Base-by-base conservation (phyloP, 768 basidiomycete genomes). In the Kwoniella dejecticola region DNA sequence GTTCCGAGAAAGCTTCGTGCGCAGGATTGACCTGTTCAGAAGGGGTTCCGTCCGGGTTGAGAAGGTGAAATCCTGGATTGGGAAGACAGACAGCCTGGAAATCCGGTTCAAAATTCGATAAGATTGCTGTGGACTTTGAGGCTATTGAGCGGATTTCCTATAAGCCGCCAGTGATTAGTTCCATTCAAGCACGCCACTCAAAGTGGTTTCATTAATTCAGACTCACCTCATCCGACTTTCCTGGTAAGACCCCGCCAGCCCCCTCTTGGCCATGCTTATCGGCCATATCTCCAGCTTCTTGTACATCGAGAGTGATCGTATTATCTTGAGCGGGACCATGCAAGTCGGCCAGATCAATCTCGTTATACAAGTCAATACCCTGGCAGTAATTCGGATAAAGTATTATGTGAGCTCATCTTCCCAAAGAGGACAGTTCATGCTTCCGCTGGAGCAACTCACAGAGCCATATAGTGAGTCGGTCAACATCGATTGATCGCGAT, bases 341-440 rank as follows among this genome's bases (percentile, higher is more conserved):
- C 26, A 98, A 82, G 72, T 98, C 95, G 54, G 90, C 88, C 2
- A 94, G 81, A 60, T 91, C 89, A 54, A 98, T 88, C 72, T 90
- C 85, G 23, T 80, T 74, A 46, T 83, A 83, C 26, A 78, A 62
- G 31, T 75, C 68, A n/a, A 50, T 46, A 38, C 69, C 71, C 71
- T 72, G 24, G 10, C 26, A 40, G 13, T 11, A 33, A 33, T n/a
- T 17, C 10, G n/a, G 33, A 36, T 40, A n/a, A 17, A 40, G 5
- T 19, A 2, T 36, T 29, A 54, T 45, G 27, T 1, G 10, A 15
- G 26, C 29, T 21, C 3, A 24, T n/a, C 4, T 2, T 27, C 45
- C 13, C 23, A 45, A 50, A n/a, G 33, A 26, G 8, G 17, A n/a
- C 40, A 23, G 19, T 8, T 11, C 40, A n/a, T n/a, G n/a, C n/a